A percentile compares a stretch with the other conserved stretches of the same genome.
phyloP scores from a whole-genome alignment of 495 filamentous ascomycete genomes.

The Hamigera avellanea region DNA sequence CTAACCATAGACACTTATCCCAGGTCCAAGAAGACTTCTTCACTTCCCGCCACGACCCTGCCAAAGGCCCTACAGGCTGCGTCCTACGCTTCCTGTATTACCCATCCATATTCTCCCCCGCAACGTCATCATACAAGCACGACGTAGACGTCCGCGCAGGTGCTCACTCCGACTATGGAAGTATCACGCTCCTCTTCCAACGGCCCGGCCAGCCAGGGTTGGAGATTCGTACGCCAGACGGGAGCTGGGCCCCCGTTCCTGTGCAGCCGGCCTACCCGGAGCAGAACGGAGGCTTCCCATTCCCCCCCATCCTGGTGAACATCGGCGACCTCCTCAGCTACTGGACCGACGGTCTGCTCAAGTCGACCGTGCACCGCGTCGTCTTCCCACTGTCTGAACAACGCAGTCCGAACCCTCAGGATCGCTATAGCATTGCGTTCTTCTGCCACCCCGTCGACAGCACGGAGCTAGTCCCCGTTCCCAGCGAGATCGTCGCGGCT shows the following conservation, averaged over 20 bases:
- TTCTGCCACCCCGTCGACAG: conserved; percentile 79
- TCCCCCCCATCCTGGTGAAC: conserved; percentile 79
- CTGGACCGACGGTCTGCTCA: conserved; percentile 81
- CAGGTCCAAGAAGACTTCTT: conserved; percentile 56
- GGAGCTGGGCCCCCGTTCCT: conserved; percentile 33
- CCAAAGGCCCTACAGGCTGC: conserved; percentile 50
- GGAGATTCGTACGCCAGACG: conserved; percentile 58
- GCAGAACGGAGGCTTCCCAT: conserved; percentile 32
- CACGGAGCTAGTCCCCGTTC: conserved; percentile 62
- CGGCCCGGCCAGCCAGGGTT: conserved; percentile 72
- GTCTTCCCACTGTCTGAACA: conserved; percentile 52
- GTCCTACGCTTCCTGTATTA: conserved; percentile 79
- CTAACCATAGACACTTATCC: too few relatives aligned
- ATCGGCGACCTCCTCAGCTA: conserved; percentile 84
- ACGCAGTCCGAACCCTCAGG: conserved; percentile 35
- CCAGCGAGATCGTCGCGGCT: conserved; percentile 46
- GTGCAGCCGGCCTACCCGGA: conserved; percentile 21
- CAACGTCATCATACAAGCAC: conserved; percentile 32
- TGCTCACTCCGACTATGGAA: conserved; percentile 58
- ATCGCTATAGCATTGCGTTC: conserved; percentile 82
- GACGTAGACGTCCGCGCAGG: conserved; percentile 50
- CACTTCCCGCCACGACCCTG: conserved; percentile 53
- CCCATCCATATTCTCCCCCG: conserved; percentile 41
- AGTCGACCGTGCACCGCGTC: conserved; percentile 81
- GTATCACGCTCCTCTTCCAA: conserved; percentile 65